Evolutionary conservation across 441 rosid genomes (phyloP).

Genomic region (Isatis lusitanica): DNA sequence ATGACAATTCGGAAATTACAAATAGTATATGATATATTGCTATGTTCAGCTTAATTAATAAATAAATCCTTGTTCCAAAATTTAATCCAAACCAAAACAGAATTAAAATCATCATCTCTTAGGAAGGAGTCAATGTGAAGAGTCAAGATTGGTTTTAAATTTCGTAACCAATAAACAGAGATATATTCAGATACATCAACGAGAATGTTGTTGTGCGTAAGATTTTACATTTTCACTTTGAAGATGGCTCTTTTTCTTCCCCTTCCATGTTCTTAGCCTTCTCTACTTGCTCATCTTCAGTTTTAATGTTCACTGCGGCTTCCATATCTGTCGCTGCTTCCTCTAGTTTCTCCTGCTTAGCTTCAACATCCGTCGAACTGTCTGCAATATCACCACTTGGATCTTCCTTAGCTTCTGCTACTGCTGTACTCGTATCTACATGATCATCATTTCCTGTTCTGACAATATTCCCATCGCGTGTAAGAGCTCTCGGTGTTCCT

Average conservation of each 20-base stretch:
- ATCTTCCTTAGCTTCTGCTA: constrained; percentile 22
- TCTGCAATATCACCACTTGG: constrained; percentile 16
- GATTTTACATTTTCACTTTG: constrained; percentile 13
- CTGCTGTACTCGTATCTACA: constrained; percentile 9
- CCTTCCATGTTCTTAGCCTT: constrained; percentile 10
- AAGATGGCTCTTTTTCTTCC: constrained; percentile 12
- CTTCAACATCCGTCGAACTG: background rate
- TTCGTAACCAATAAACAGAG: background rate
- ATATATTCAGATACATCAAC: constrained; percentile 17
- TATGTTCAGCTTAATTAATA: background rate
- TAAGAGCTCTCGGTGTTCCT: constrained; percentile 31
- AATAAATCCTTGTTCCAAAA: background rate
- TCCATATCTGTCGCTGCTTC: constrained; percentile 16
- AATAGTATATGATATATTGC: background rate
- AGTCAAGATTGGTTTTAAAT: constrained; percentile 10
- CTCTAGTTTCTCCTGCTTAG: constrained; percentile 21
- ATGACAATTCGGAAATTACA: background rate
- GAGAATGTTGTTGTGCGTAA: background rate
- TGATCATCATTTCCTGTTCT: constrained; percentile 31
- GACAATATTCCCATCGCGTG: constrained; percentile 30
- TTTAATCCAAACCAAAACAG: background rate
- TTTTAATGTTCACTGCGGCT: background rate
- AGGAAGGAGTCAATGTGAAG: background rate
- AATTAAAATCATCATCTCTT: background rate
- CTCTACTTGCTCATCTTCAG: constrained; percentile 23